A percentile compares a stretch with the other conserved stretches of the same genome.
Evolutionary conservation across 2,329 filamentous ascomycete genomes (phyloP).

Genomic region (Thermomyces lanuginosus): DNA sequence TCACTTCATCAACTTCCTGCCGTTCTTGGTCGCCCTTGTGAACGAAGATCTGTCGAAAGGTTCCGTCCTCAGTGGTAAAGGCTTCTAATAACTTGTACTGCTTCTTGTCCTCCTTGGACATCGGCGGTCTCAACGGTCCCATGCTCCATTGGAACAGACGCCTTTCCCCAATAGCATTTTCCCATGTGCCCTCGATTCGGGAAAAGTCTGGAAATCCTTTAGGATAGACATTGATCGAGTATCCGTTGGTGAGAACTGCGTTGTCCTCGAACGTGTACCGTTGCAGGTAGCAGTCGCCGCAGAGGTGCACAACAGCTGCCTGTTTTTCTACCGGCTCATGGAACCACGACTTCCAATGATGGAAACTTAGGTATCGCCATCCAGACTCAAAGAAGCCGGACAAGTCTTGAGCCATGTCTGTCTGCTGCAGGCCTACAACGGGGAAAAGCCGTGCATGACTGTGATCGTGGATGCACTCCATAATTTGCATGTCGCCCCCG

Average conservation of each 20-base stretch:
- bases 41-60: too few relatives aligned
- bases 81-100: too few relatives aligned
- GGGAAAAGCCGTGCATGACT: too few relatives aligned
- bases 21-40: too few relatives aligned
- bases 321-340: conserved; percentile 30
- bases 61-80: too few relatives aligned
- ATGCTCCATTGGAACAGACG: conserved; percentile 25
- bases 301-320: conserved; percentile 24
- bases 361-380: conserved; percentile 26
- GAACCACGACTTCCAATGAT: conserved; percentile 32
- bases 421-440: too few relatives aligned
- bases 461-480: too few relatives aligned
- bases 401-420: conserved; percentile 26
- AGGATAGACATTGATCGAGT: conserved; percentile 27
- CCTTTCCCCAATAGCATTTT: conserved; percentile 26
- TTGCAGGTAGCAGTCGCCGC: conserved; percentile 29
- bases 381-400: conserved; percentile 31
- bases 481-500: too few relatives aligned
- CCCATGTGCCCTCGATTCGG: conserved; percentile 31
- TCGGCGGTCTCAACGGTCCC: conserved; percentile 23
- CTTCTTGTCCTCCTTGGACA: too few relatives aligned
- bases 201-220: conserved; percentile 20
- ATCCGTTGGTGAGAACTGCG: conserved; percentile 28
- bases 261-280: conserved; percentile 22
- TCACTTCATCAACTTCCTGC: too few relatives aligned